These are phyloP conservation scores for Alnus glutinosa DNA, from an alignment of 306 rosid species.

Conservation along the genomic window DNA sequence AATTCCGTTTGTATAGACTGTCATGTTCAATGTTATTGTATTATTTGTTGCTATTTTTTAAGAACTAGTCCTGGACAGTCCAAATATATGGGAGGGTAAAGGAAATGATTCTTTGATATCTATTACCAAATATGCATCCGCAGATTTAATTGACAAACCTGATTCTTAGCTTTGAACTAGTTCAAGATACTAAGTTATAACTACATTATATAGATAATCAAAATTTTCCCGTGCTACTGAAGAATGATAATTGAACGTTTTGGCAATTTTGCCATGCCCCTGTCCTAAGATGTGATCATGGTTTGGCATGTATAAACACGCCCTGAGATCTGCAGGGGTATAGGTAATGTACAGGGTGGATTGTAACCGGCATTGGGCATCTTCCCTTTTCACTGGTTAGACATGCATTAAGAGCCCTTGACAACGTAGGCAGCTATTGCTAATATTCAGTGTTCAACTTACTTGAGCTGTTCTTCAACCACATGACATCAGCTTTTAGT, in stretches of 20 bases:
- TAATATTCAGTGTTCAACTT: not conserved
- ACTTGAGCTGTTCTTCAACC: not conserved
- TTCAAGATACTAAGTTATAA: not conserved
- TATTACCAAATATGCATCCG: not conserved
- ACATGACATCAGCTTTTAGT: not conserved
- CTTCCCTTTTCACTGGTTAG: not conserved
- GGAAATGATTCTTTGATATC: not conserved
- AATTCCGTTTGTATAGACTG: not conserved
- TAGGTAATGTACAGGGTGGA: not conserved
- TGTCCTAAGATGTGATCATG: not conserved
- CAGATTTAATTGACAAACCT: not conserved
- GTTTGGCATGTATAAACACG: not conserved
- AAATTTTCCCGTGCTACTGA: not conserved
- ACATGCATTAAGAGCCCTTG: not conserved
- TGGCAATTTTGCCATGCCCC: not conserved
- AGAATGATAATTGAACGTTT: not conserved
- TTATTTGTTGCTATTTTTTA: not conserved
- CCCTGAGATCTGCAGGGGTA: not conserved
- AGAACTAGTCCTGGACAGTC: not conserved
- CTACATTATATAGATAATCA: not conserved
- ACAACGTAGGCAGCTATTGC: not conserved
- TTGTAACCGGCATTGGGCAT: not conserved
- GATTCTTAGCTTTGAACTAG: not conserved
- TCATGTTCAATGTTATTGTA: not conserved
- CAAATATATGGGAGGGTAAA: not conserved